These are phyloP conservation scores for Vitis hybrid DNA, from an alignment of 177 flowering plant species.

Conservation along the genomic window DNA sequence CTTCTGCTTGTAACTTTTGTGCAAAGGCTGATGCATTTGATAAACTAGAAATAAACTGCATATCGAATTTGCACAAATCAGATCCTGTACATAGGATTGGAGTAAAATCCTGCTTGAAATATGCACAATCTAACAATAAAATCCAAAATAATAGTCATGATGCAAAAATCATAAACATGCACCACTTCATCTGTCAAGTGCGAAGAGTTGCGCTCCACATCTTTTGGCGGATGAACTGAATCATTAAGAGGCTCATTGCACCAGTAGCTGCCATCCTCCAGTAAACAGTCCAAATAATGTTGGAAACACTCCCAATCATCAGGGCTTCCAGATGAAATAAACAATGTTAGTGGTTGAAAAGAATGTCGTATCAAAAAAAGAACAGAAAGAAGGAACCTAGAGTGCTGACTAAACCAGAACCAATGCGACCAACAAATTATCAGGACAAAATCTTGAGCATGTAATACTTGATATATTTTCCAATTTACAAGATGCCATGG, in stretches of 20 bases:
- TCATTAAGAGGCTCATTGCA: conserved; percentile 19
- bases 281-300: conserved; percentile 77
- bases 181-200: conserved; percentile 70
- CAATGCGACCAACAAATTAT: too few species aligned
- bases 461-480: too few species aligned
- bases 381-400: too few species aligned
- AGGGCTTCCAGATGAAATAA: conserved; percentile 59
- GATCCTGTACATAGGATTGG: not conserved
- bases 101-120: not conserved
- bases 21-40: conserved; percentile 56
- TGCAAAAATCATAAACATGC: conserved; percentile 4
- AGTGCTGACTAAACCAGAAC: too few species aligned
- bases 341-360: conserved; percentile 15
- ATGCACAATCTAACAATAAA: not conserved
- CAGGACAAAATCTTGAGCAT: too few species aligned
- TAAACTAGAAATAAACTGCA: conserved; percentile 81
- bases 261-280: conserved; percentile 77
- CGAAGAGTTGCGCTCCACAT: conserved; percentile 38
- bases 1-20: conserved; percentile 42
- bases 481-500: too few species aligned
- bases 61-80: conserved; percentile 19
- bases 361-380: not conserved
- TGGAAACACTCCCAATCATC: conserved; percentile 95
- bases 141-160: not conserved
- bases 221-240: conserved; percentile 35